These are phyloP conservation scores for Adansonia rubrostipa DNA, from an alignment of 441 rosid species.

Conservation along the genomic window DNA sequence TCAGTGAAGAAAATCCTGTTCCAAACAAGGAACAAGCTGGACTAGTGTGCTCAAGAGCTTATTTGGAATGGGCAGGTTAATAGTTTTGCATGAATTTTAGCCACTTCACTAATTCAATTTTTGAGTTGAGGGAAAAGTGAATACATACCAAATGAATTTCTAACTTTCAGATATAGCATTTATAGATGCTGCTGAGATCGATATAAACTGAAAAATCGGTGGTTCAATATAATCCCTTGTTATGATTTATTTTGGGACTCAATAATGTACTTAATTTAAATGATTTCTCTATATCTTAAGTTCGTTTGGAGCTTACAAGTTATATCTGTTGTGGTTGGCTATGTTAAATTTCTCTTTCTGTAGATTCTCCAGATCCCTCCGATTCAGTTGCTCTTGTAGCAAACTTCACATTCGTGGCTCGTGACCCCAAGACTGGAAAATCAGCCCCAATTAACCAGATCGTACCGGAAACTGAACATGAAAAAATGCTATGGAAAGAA, in stretches of 20 bases:
- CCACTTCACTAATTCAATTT: not conserved
- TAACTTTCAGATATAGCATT: not conserved
- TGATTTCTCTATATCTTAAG: not conserved
- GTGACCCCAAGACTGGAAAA: constrained; percentile 77
- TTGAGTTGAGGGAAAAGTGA: not conserved
- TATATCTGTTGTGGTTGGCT: not conserved
- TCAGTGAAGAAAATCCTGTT: not conserved
- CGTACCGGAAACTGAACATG: constrained; percentile 60
- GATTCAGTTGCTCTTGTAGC: constrained; percentile 68
- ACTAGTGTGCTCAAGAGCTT: constrained; percentile 3
- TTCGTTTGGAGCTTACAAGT: constrained; percentile 2
- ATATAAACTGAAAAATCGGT: not conserved
- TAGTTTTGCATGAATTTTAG: constrained; percentile 8
- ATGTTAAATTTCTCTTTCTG: constrained; percentile 22
- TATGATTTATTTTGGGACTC: not conserved
- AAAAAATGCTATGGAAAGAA: constrained; percentile 64
- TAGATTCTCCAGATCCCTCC: constrained; percentile 48
- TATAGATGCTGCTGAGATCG: not conserved
- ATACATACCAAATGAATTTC: not conserved
- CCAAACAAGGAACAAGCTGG: not conserved
- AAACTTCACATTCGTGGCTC: constrained; percentile 79
- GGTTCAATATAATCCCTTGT: not conserved
- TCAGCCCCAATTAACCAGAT: constrained; percentile 69
- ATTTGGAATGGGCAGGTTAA: not conserved
- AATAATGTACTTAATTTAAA: not conserved